Conservation (phyloP, 2,329 filamentous ascomycete genomes). For the Aspergillus chevalieri region DNA sequence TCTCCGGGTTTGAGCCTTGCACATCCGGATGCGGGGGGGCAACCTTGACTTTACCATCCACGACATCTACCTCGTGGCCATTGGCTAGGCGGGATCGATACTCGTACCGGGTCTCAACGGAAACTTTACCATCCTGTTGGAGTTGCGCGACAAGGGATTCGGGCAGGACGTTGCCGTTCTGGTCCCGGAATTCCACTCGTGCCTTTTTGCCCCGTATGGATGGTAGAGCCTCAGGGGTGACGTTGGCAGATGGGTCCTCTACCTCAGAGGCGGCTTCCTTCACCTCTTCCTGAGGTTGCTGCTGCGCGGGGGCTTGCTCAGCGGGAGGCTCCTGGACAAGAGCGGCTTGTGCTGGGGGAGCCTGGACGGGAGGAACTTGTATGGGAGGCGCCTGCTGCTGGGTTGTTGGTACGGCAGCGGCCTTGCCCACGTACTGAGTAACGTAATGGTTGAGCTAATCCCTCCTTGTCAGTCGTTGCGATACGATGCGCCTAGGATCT, state of each 20-base stretch:
- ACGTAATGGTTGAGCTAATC: slow-evolving; percentile 36
- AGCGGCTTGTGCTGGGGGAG: slow-evolving; percentile 1
- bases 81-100: slow-evolving; percentile 75
- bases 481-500: slow-evolving; percentile 12
- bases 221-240: slow-evolving; percentile 28
- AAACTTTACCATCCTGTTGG: slow-evolving; percentile 71
- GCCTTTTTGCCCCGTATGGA: slow-evolving; percentile 59
- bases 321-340: slow-evolving; percentile 3
- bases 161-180: slow-evolving; percentile 82
- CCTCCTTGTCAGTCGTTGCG: slow-evolving; percentile 20
- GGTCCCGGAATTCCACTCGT: slow-evolving; percentile 88
- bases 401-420: slow-evolving; percentile 19
- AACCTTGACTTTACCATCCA: slow-evolving; percentile 28
- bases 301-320: not conserved
- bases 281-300: slow-evolving; percentile 15
- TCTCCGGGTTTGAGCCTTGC: slow-evolving; percentile 54
- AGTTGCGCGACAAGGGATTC: slow-evolving; percentile 76
- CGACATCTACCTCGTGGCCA: slow-evolving; percentile 65
- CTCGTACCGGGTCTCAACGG: slow-evolving; percentile 92
- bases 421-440: slow-evolving; percentile 21
- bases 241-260: slow-evolving; percentile 20
- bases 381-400: slow-evolving; percentile 12
- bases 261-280: slow-evolving; percentile 15
- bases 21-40: slow-evolving; percentile 53
- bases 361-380: slow-evolving; percentile 9